Percentiles rank a stretch among this genome's conserved stretches.
phyloP scores from a whole-genome alignment of 1,284 basidiomycete species.

The Leccinum griseonigrum region DNA sequence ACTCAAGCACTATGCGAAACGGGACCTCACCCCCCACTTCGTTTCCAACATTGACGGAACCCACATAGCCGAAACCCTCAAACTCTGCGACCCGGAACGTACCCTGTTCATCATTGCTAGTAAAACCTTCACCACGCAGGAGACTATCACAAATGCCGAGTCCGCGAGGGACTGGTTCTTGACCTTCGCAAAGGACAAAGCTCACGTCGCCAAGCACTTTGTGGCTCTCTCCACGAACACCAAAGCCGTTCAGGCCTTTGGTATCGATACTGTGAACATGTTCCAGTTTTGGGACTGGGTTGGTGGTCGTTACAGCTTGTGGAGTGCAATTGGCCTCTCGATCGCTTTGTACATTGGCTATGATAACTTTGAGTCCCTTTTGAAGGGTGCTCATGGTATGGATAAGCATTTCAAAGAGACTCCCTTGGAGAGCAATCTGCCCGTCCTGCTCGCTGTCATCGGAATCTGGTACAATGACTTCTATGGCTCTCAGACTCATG shows the following conservation, averaged over 20 bases:
- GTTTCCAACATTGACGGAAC: constrained; percentile 99
- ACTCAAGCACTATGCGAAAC: constrained; percentile 89
- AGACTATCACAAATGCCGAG: constrained; percentile 98
- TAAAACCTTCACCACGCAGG: constrained; percentile 99
- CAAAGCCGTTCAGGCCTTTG: constrained; percentile 92
- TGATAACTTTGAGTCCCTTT: constrained; percentile 89
- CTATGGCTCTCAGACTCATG: constrained; percentile 94
- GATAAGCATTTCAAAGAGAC: constrained; percentile 94
- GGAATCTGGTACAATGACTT: constrained; percentile 99
- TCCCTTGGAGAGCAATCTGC: constrained; percentile 88
- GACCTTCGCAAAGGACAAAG: constrained; percentile 75
- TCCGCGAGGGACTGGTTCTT: constrained; percentile 97
- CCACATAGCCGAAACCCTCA: constrained; percentile 89
- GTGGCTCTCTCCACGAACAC: constrained; percentile 98
- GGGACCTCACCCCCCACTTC: constrained; percentile 86
- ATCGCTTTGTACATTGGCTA: constrained; percentile 93
- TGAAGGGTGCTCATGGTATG: constrained; percentile 95
- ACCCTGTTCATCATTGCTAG: constrained; percentile 97
- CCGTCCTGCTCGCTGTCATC: constrained; percentile 87
- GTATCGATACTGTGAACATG: constrained; percentile 93
- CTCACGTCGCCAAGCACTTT: constrained; percentile 98
- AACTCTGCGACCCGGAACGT: constrained; percentile 84
- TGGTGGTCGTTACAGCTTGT: constrained; percentile 96
- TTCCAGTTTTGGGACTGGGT: constrained; percentile 99
- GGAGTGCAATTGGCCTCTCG: constrained; percentile 96